Evolutionary conservation across 2,329 filamentous ascomycete genomes (phyloP), one percentile per base, ranked within the genome.

Genomic region (Leptographium galeiforme): DNA sequence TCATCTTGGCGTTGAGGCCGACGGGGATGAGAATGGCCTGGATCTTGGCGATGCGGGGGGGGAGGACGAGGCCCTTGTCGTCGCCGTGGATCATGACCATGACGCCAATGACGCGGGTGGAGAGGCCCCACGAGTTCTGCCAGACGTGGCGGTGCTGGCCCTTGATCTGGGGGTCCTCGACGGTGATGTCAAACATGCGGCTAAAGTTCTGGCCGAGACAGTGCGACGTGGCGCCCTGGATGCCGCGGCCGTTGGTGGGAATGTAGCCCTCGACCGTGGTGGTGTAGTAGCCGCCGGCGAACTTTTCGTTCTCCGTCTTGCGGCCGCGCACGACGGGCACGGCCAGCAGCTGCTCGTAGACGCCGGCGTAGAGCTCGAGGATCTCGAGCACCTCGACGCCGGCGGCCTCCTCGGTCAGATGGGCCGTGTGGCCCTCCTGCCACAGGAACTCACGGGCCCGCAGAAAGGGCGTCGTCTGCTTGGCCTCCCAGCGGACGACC

Each of bases 81-180:
- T 98, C 93, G 63, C 89, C 85, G 71, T 98, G 93, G 57, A 95
- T 89, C 82, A 98, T 93, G 64, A 96, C 87, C 91, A 97, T 97
- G 67, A 97, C 89, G 72, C 93, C 94, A 60, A 98, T 95, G 54
- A 91, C 89, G 66, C 93, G 89, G 53, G 93, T 98, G 1, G 91
- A 97, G 57, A 98, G 80, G 70, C 93, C 93, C 93, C 93, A 98
- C 14, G 89, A 96, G 75, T 98, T 98, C 69, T 98, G 93, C 90
- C 91, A 97, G 54, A 97, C 90, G 65, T 91, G 74, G 54, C 96
- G 73, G 63, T 89, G 84, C 61, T 84, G 78, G 59, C 87, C 86
- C 71, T 87, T 85, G 68, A 93, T 78, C 56, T 76, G 75, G 30
- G 93, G 93, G 65, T 98, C 90, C 69, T 98, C 91, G 34, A 98